A percentile compares a stretch with the other conserved stretches of the same genome.
phyloP scores from a whole-genome alignment of 495 filamentous ascomycete species.

The Chaetomium fimeti region DNA sequence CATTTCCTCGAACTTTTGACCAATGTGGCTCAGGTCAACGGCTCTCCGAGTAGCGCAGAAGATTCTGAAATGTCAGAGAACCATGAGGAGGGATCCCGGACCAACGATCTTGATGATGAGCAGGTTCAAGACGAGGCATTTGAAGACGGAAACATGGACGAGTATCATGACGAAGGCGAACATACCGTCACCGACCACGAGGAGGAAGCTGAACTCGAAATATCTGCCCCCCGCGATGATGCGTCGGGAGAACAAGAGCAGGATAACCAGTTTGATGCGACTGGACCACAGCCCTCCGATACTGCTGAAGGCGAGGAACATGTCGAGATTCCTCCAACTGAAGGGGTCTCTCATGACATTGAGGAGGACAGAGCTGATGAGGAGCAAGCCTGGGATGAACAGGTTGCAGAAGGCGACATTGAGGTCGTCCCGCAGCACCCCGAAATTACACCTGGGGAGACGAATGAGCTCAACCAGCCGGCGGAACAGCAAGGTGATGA shows the following conservation, averaged over 20 bases:
- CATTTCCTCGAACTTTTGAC: conserved; percentile 32
- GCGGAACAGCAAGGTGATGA: conserved; percentile 2
- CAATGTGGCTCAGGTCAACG: conserved; percentile 19
- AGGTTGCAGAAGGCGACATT: background rate
- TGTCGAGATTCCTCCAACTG: background rate
- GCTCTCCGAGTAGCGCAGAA: conserved; percentile 13
- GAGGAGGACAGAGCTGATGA: background rate
- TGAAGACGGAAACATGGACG: conserved; percentile 11
- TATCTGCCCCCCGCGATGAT: conserved; percentile 28
- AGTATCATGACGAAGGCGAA: conserved; percentile 4
- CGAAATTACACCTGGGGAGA: background rate
- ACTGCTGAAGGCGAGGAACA: background rate
- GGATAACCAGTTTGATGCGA: background rate
- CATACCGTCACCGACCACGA: conserved; percentile 22
- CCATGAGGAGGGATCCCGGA: conserved; percentile 8
- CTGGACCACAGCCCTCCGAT: background rate
- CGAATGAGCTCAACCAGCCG: background rate
- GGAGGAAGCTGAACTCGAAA: conserved; percentile 22
- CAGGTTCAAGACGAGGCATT: background rate
- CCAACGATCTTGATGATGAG: background rate
- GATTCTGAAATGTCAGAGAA: conserved; percentile 21
- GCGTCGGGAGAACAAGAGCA: conserved; percentile 3
- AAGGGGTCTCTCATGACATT: background rate
- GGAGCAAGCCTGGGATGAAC: conserved; percentile 7
- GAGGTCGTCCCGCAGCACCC: background rate